Base-by-base conservation (phyloP, 1,284 basidiomycete species). In the Vanrija pseudolonga region DNA sequence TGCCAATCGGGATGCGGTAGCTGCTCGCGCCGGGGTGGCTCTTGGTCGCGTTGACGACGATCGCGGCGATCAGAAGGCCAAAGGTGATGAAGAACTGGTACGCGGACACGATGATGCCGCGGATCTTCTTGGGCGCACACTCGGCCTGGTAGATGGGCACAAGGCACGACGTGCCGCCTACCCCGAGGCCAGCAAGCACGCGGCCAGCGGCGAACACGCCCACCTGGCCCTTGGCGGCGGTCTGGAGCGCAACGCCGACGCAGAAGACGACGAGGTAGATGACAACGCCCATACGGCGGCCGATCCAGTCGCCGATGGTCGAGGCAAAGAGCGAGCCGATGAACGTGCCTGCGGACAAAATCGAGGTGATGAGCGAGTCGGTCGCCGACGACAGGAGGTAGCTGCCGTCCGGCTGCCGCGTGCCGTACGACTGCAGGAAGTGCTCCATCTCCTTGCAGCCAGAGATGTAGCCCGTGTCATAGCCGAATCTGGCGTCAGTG, bases 171-270 rank as follows among this genome's bases (percentile, higher is more conserved):
- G 83, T 81, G 65, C 87, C 80, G 64, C 90, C 90, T 62, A 92
- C 88, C 76, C 89, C 89, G 58, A 89, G 73, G 77, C 90, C 90
- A 47, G 89, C 89, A 63, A 91, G 79, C 57, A 90, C 84, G 79
- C 90, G 88, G 57, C 90, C 90, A 59, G 83, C 82, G 64, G 85
- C 81, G 73, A 88, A 86, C 49, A 26, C 36, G 17, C 51, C 55
- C 17, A 47, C 23, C 14, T 11, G 36, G 32, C 32, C 32, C 4
- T 47, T 47, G 45, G n/a, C 23, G 3, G 51, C 52, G 50, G 45
- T 56, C 24, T 50, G 36, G 51, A 47, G 26, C 4, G 83, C 80
- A 54, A 87, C 80, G 75, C 88, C 88, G 59, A 85, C 57, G 51
- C 64, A 77, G 80, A 89, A 89, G 63, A 89, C 77, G 22, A 82